Evolutionary conservation across 495 filamentous ascomycete genomes (phyloP).

Genomic region (Daldinia grandis): DNA sequence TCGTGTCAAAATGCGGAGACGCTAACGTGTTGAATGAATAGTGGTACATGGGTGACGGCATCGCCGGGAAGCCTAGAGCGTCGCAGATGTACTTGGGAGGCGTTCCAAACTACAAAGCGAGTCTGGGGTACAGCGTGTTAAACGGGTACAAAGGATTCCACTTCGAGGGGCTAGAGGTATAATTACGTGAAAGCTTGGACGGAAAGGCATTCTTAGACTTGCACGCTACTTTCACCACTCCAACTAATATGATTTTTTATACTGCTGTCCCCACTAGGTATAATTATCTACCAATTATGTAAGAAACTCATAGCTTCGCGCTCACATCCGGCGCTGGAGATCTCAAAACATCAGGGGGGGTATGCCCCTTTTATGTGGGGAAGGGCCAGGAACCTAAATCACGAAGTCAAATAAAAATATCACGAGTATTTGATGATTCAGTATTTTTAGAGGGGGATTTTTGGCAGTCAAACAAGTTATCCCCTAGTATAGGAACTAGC

Average conservation of each 20-base stretch:
- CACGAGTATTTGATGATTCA: too few species aligned
- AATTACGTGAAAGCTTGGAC: neutral
- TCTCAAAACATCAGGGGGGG: neutral
- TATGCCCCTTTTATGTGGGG: neutral
- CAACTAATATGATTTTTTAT: neutral
- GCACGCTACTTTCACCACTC: neutral
- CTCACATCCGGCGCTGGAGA: neutral
- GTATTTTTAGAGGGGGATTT: neutral
- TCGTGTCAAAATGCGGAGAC: slow-evolving; percentile 43
- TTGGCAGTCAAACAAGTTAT: neutral
- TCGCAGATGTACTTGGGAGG: slow-evolving; percentile 55
- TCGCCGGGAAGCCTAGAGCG: slow-evolving; percentile 56
- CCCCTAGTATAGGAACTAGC: neutral
- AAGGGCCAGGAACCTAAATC: neutral
- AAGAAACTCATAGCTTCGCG: neutral
- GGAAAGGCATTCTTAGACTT: neutral
- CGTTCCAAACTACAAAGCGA: slow-evolving; percentile 42
- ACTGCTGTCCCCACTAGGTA: neutral
- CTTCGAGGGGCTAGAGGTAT: slow-evolving; percentile 26
- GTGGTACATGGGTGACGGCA: slow-evolving; percentile 57
- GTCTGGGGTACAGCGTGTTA: slow-evolving; percentile 29
- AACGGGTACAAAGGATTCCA: slow-evolving; percentile 37
- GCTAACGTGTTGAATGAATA: slow-evolving; percentile 48
- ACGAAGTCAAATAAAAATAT: too few species aligned
- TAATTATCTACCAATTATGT: neutral